Base-by-base conservation (phyloP, 140 eudicot genomes). In the Senecio squalidus region DNA sequence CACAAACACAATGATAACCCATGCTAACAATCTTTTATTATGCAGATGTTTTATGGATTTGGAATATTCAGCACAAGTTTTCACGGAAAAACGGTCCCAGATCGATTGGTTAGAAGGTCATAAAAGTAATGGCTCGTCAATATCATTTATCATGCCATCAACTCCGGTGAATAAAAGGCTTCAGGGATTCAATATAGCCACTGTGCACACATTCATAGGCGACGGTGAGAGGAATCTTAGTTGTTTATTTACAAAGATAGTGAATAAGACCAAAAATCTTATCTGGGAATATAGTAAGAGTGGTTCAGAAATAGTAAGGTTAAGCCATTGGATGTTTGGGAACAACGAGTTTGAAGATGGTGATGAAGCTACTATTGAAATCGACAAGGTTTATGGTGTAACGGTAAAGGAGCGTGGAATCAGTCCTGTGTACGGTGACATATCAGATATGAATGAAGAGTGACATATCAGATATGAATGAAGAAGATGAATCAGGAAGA, bases 71-170 rank as follows among this genome's bases (percentile, higher is more conserved):
- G 21, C 20, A 51, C 57, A 25, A 23, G 57, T 13, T 51, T 51
- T 51, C 57, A 18, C 4, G 57, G 57, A 14, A 13, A 51, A 13
- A 34, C 24, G 20, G 57, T 51, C 25, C 57, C 57, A 25, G 14
- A 51, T n/a, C n/a, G n/a, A n/a, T 11, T 51, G 57, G 57, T 51
- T 51, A n/a, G n/a, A n/a, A 10, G 57, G 21, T 51, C 20, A 51
- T 51, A 51, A 20, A 51, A 13, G 57, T 21, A 51, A 26, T 1
- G 57, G 57, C 18, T 5, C 57, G 4, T 51, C 57, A 0, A 51
- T 51, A 51, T 51, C 57, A 5, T 25, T 26, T 25, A 51, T 10
- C 57, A 51, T 51, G 34, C 57, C 57, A n/a, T 25, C 57, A 24
- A 13, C 57, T 23, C 11, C 57, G 5, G 16, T 18, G 13, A 11